Evolutionary conservation across 192 early-diverging fungal genomes (phyloP).

Genomic region (Neocallimastix lanati): DNA sequence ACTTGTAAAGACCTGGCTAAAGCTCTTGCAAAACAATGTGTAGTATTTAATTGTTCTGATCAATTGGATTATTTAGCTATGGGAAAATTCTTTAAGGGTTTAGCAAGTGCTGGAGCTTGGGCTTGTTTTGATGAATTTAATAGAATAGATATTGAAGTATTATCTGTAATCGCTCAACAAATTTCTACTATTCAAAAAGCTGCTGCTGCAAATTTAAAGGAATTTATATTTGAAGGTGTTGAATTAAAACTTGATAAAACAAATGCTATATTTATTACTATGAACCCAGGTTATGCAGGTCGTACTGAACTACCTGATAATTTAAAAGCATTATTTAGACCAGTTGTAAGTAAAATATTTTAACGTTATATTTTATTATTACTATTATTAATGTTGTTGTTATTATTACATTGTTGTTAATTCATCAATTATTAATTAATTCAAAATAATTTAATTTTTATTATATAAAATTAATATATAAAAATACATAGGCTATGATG

Average conservation of each 20-base stretch:
- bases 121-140: constrained; percentile 49
- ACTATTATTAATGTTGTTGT: no score
- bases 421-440: no score
- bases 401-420: no score
- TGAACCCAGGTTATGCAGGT: constrained; percentile 46
- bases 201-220: constrained; percentile 16
- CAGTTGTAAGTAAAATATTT: constrained; percentile 9
- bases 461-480: not conserved
- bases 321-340: constrained; percentile 39
- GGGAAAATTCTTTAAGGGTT: constrained; percentile 44
- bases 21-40: constrained; percentile 40
- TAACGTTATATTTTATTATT: not conserved
- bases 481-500: constrained; percentile 25
- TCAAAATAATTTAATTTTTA: no score
- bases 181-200: constrained; percentile 44
- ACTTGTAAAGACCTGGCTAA: constrained; percentile 41
- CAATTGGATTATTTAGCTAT: constrained; percentile 42
- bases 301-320: constrained; percentile 41
- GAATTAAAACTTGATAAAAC: constrained; percentile 32
- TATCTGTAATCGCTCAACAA: constrained; percentile 42
- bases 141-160: constrained; percentile 41
- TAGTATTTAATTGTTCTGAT: constrained; percentile 44
- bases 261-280: constrained; percentile 44
- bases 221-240: constrained; percentile 38
- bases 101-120: constrained; percentile 37